Base-by-base conservation (phyloP, 345 rosid genomes). In the Corchorus capsularis region DNA sequence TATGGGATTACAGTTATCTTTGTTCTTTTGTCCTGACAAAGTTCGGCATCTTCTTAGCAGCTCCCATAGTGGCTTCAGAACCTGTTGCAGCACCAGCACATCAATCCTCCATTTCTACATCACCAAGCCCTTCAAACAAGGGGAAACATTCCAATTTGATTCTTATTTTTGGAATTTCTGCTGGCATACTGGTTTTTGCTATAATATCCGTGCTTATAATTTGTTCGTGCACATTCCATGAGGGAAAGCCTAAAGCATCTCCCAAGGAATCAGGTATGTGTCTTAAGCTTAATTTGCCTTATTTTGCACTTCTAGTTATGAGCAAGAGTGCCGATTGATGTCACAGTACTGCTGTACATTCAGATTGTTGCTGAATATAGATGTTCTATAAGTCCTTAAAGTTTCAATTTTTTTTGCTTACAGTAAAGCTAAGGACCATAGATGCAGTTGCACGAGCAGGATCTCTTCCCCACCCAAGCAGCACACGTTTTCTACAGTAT, bases 401-500 rank as follows among this genome's bases (percentile, higher is more conserved):
- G 10, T 20, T 49, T 64, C 61, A 45, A 27, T 27, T 22, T 50
- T 37, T 39, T 74, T 49, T 69, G 43, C 71, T 63, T 54, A 20
- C 92, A 91, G 99, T 68, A 79, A 96, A 92, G 83, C 90, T 89
- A 14, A 85, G 83, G 81, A 79, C 81, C 69, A 69, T 77, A 34
- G 92, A 91, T 41, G 76, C 88, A 13, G 84, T 71, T 84, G 82
- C 89, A 15, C 73, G 65, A 9, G 87, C 79, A 61, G 97, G 93
- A 55, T 87, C 98, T 73, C 85, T 96, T 79, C 89, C 95, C 62
- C 94, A 89, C 76, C 98, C 97, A 73, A 85, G 93, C 55, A 93
- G 97, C 75, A 92, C 97, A 43, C 86, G 97, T 41, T 91, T 93
- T 87, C 82, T 96, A 53, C 86, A 97, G 79, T 96, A 89, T 75